phyloP scores from a whole-genome alignment of 305 asterid genomes.

The Ilex paraguariensis region DNA sequence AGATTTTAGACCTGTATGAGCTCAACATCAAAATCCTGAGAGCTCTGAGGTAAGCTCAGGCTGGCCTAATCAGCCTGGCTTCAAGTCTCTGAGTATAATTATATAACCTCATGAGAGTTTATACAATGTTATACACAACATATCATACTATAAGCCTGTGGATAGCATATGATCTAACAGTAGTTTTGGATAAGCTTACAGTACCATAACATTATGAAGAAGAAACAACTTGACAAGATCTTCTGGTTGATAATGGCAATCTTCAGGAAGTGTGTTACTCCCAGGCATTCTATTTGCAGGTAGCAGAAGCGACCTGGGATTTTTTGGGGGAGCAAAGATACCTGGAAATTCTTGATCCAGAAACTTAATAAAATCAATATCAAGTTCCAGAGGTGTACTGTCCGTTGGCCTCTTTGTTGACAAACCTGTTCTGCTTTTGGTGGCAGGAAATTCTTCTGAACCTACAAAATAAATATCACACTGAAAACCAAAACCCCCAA shows the following conservation, averaged over 20 bases:
- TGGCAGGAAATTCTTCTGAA: constrained; percentile 34
- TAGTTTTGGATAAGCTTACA: no score
- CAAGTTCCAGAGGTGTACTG: constrained; percentile 48
- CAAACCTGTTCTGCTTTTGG: constrained; percentile 47
- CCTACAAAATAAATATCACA: constrained; percentile 31
- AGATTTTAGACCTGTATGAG: no score
- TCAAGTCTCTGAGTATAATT: no score
- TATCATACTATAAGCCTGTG: no score
- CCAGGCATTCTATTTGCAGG: constrained; percentile 67
- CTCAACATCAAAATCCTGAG: no score
- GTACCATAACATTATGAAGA: constrained; percentile 78
- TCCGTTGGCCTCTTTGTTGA: constrained; percentile 54
- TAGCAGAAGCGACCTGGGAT: constrained; percentile 68
- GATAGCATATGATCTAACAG: no score
- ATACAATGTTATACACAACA: no score
- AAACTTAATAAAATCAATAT: constrained; percentile 59
- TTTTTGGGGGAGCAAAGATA: constrained; percentile 79
- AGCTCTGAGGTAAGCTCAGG: no score
- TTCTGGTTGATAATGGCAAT: constrained; percentile 95
- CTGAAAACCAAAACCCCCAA: not conserved
- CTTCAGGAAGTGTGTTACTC: constrained; percentile 88
- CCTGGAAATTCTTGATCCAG: constrained; percentile 52
- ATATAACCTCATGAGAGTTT: no score
- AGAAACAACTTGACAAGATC: constrained; percentile 93
- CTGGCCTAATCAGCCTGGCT: no score